Conservation (phyloP, 495 filamentous ascomycete genomes). For the Neurospora pannonica region DNA sequence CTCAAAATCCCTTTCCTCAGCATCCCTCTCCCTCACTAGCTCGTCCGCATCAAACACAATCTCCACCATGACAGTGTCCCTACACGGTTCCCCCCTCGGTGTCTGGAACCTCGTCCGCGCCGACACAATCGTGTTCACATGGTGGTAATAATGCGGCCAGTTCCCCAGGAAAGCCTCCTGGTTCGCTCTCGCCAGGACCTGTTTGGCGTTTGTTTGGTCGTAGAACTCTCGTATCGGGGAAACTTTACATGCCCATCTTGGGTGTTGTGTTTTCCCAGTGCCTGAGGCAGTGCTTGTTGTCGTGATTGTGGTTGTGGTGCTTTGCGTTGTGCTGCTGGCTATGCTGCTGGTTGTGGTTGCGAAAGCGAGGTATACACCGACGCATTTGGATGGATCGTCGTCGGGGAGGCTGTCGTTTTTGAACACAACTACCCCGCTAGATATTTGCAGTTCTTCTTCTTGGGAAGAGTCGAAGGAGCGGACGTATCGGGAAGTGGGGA, state of each 20-base stretch:
- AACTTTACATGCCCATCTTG: not conserved
- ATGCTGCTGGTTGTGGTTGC: not conserved
- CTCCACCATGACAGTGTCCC: conserved; percentile 10
- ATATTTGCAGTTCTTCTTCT: not conserved
- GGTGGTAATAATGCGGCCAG: conserved; percentile 7
- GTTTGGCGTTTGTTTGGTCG: not conserved
- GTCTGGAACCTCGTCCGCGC: conserved; percentile 10
- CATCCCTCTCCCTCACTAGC: not conserved
- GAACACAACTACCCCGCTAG: not conserved
- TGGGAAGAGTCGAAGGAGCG: not conserved
- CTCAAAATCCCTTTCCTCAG: not conserved
- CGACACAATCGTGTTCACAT: conserved; percentile 7
- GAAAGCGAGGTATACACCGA: not conserved
- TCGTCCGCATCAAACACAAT: conserved; percentile 12
- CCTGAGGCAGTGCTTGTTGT: not conserved
- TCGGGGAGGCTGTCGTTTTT: not conserved
- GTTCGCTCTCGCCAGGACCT: not conserved
- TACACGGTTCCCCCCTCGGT: conserved; percentile 6
- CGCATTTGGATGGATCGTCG: not conserved
- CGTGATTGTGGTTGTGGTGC: not conserved
- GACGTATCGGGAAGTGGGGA: conserved; percentile 1
- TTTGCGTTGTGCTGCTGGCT: not conserved
- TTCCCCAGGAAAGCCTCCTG: not conserved
- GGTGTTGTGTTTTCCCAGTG: not conserved
- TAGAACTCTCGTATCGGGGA: not conserved